Conservation (phyloP, 768 basidiomycete species). For the Dendrothele bispora region DNA sequence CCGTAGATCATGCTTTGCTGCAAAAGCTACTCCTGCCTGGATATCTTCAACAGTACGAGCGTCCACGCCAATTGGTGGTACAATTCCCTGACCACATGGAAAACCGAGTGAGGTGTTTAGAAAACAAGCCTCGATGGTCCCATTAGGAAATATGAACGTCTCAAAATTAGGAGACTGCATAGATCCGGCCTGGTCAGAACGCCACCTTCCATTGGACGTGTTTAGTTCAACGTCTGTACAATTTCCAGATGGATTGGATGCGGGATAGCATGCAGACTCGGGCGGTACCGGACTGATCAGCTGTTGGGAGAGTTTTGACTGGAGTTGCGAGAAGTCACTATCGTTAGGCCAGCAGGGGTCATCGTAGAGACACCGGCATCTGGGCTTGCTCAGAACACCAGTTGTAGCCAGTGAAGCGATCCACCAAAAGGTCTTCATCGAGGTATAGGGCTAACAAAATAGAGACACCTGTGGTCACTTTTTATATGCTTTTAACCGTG, state of each 20-base stretch:
- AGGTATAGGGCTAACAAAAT: too few relatives aligned
- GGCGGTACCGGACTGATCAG: constrained; percentile 41
- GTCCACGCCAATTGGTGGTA: constrained; percentile 37
- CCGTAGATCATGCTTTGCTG: constrained; percentile 31
- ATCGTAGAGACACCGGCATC: constrained; percentile 40
- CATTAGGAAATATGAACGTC: constrained; percentile 37
- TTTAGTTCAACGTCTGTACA: constrained; percentile 31
- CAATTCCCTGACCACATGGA: constrained; percentile 34
- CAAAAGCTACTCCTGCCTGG: constrained; percentile 40
- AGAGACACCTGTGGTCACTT: too few relatives aligned
- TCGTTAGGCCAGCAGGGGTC: constrained; percentile 44
- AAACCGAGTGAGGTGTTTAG: constrained; percentile 39
- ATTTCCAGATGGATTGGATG: constrained; percentile 31
- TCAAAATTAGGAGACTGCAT: constrained; percentile 35
- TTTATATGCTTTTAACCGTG: too few relatives aligned
- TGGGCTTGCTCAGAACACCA: too few relatives aligned
- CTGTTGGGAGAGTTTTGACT: constrained; percentile 40
- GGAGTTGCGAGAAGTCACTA: constrained; percentile 29
- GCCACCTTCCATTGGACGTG: constrained; percentile 37
- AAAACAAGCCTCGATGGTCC: constrained; percentile 52
- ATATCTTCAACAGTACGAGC: constrained; percentile 36
- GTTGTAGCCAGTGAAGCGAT: too few relatives aligned
- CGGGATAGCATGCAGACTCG: constrained; percentile 42
- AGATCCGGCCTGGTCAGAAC: constrained; percentile 38
- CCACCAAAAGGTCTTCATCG: too few relatives aligned